phyloP scores from a whole-genome alignment of 148 eudicot species.

The Talinum fruticosum region DNA sequence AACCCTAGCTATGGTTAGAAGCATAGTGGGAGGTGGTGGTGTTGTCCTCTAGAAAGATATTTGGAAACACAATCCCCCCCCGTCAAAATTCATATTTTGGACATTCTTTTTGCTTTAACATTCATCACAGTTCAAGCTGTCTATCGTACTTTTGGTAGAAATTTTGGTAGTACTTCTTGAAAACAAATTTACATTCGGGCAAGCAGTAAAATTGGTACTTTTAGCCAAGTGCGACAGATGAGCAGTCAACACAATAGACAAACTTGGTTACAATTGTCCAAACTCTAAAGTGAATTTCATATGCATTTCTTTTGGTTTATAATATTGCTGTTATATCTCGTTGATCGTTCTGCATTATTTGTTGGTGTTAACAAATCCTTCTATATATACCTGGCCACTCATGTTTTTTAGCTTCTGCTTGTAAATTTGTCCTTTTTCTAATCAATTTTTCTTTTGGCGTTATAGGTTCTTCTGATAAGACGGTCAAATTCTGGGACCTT shows the following conservation, averaged over 20 bases:
- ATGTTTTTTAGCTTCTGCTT: background rate
- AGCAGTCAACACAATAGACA: background rate
- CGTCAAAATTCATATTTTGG: background rate
- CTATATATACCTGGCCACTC: background rate
- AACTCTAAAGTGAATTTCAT: background rate
- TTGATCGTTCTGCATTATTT: background rate
- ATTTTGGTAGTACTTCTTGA: background rate
- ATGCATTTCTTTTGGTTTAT: background rate
- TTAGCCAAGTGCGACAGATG: background rate
- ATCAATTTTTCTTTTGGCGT: conserved; percentile 13
- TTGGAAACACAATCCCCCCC: background rate
- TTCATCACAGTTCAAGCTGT: too few species aligned
- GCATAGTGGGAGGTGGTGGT: background rate
- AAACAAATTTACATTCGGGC: background rate
- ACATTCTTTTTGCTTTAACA: background rate
- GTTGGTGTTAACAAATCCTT: background rate
- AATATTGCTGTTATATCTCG: background rate
- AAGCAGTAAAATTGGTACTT: background rate
- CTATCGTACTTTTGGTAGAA: too few species aligned
- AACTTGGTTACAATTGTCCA: too few species aligned
- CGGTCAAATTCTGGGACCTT: conserved; percentile 98
- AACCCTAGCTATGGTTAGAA: background rate
- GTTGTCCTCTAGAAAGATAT: background rate
- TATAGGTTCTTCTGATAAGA: conserved; percentile 83
- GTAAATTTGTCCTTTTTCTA: background rate